Evolutionary conservation across 78 protist genomes (phyloP).

Genomic region (Planoprotostelium fungivorum): DNA sequence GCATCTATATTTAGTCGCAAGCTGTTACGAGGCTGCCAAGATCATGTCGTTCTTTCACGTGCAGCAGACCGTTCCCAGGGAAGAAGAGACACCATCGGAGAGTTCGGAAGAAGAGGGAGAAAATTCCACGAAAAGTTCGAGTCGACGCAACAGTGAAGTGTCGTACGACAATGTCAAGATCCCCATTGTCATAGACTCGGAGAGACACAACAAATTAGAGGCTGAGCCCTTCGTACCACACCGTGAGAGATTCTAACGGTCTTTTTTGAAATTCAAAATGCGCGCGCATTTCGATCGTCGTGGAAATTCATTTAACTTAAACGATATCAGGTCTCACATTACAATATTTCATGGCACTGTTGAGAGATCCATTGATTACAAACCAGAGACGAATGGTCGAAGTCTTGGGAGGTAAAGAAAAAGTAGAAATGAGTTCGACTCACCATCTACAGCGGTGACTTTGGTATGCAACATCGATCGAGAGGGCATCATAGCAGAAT

Average conservation of each 20-base stretch:
- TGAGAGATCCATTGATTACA: neutral
- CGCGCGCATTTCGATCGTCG: too few species aligned
- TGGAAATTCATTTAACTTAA: too few species aligned
- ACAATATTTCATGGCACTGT: neutral
- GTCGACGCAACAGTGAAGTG: neutral
- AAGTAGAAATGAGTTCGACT: neutral
- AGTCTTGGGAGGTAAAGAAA: neutral
- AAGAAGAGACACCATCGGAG: neutral
- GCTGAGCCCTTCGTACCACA: neutral
- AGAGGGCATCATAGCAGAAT: conserved; percentile 56
- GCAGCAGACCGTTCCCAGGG: neutral
- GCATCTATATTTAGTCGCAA: neutral
- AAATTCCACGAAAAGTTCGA: too few species aligned
- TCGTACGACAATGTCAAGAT: neutral
- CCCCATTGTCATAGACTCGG: neutral
- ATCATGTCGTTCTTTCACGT: neutral
- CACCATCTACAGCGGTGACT: neutral
- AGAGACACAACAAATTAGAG: neutral
- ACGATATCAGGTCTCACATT: neutral
- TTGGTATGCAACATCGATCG: conserved; percentile 45
- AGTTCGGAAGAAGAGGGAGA: neutral
- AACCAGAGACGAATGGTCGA: neutral
- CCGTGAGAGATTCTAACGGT: neutral
- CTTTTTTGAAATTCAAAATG: neutral
- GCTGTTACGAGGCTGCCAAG: neutral